phyloP scores from a whole-genome alignment of 2,329 filamentous ascomycete genomes.

The Zasmidium cellare region DNA sequence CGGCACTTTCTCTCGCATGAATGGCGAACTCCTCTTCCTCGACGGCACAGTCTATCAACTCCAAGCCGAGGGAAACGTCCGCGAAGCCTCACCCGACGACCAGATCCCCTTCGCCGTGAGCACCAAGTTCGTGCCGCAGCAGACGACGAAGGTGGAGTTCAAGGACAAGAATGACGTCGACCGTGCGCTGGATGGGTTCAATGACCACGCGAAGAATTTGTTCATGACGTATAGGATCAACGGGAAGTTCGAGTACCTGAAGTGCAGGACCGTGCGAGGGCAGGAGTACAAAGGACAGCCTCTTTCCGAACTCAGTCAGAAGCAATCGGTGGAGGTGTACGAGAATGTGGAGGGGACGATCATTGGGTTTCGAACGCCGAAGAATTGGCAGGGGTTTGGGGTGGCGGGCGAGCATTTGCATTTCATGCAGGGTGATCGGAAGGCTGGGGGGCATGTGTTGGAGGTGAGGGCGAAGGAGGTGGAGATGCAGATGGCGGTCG shows the following conservation, averaged over 20 bases:
- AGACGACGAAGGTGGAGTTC: conserved; percentile 25
- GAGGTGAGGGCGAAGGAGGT: conserved; percentile 37
- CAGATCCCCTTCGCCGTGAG: conserved; percentile 43
- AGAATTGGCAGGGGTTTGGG: conserved; percentile 42
- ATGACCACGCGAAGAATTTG: conserved; percentile 30
- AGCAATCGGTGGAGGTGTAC: conserved; percentile 42
- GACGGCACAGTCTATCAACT: conserved; percentile 46
- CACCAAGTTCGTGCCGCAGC: conserved; percentile 34
- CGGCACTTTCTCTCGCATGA: conserved; percentile 47
- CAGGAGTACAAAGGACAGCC: conserved; percentile 35
- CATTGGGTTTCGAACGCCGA: conserved; percentile 44
- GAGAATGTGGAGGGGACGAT: conserved; percentile 40
- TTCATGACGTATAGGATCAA: conserved; percentile 37
- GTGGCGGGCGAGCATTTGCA: conserved; percentile 46
- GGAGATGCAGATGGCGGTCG: conserved; percentile 39
- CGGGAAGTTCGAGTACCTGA: conserved; percentile 31
- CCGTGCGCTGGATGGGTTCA: conserved; percentile 26
- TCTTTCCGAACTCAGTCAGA: conserved; percentile 39
- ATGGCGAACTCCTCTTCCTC: conserved; percentile 47
- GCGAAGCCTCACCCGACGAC: conserved; percentile 34
- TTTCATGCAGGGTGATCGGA: conserved; percentile 40
- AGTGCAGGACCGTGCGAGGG: conserved; percentile 34
- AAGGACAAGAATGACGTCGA: conserved; percentile 30
- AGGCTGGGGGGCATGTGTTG: conserved; percentile 43
- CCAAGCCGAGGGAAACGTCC: conserved; percentile 37